These are phyloP conservation scores for Annulohypoxylon moriforme DNA, from an alignment of 495 filamentous ascomycete genomes.

Conservation along the genomic window DNA sequence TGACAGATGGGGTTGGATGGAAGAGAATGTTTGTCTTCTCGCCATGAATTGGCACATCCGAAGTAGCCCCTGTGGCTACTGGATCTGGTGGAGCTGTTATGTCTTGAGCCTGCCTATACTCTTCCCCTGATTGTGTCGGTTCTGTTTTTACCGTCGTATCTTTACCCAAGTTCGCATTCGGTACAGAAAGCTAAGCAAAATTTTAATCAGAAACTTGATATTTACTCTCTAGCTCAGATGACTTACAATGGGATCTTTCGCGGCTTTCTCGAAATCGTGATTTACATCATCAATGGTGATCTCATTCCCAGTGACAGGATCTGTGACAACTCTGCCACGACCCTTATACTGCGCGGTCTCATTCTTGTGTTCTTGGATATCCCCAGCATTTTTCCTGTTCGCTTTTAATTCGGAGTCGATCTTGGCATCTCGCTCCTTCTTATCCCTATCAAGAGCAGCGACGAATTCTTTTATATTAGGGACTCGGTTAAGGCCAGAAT, in stretches of 20 bases:
- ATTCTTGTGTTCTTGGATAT: slow-evolving; percentile 54
- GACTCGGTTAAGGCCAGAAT: slow-evolving; percentile 78
- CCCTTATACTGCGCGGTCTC: slow-evolving; percentile 55
- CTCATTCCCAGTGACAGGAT: slow-evolving; percentile 86
- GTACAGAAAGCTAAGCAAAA: slow-evolving; percentile 76
- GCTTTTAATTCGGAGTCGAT: slow-evolving; percentile 66
- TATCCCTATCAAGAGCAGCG: slow-evolving; percentile 78
- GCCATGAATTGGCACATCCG: slow-evolving; percentile 93
- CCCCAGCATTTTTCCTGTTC: slow-evolving; percentile 46
- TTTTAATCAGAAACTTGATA: slow-evolving; percentile 10
- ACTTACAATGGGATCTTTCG: slow-evolving; percentile 73
- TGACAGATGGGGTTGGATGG: slow-evolving; percentile 89
- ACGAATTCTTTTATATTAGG: slow-evolving; percentile 90
- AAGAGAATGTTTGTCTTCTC: slow-evolving; percentile 97
- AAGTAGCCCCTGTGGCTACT: slow-evolving; percentile 78
- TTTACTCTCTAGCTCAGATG: background rate
- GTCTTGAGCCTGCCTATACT: slow-evolving; percentile 88
- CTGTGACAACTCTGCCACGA: slow-evolving; percentile 76
- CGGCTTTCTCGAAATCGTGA: slow-evolving; percentile 73
- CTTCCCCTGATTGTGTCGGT: slow-evolving; percentile 65
- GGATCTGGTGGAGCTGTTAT: slow-evolving; percentile 92
- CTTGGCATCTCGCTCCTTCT: slow-evolving; percentile 75
- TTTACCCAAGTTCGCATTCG: slow-evolving; percentile 87
- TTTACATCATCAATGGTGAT: slow-evolving; percentile 89
- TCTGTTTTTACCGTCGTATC: slow-evolving; percentile 74